phyloP scores from a whole-genome alignment of 2,329 filamentous ascomycete genomes.

The Colletotrichum somersetense region DNA sequence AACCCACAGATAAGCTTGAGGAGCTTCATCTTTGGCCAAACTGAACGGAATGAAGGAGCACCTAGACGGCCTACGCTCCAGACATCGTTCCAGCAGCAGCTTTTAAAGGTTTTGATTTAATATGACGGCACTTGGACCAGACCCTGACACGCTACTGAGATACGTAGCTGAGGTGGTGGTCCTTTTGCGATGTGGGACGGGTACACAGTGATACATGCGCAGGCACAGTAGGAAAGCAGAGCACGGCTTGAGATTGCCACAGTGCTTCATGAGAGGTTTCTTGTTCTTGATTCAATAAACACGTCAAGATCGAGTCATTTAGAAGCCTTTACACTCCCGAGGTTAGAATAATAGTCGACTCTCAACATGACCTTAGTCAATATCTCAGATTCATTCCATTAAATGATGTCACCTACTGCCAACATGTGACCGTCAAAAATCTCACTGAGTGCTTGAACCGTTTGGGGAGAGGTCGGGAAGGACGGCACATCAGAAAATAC shows the following conservation, averaged over 20 bases:
- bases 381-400: background rate
- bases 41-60: conserved; percentile 3
- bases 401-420: background rate
- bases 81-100: background rate
- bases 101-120: conserved; percentile 8
- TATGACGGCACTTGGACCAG: background rate
- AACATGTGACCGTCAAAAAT: background rate
- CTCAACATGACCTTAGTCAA: background rate
- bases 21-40: conserved; percentile 11
- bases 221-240: background rate
- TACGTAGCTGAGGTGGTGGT: background rate
- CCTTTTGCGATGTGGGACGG: background rate
- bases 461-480: background rate
- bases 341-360: background rate
- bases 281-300: background rate
- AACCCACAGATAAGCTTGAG: conserved; percentile 12
- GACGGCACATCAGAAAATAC: background rate
- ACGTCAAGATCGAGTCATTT: background rate
- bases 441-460: background rate
- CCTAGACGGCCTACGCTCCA: too few relatives aligned
- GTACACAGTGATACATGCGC: background rate
- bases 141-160: background rate
- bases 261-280: background rate
- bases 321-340: background rate
- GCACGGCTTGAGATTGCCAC: background rate